A percentile compares a stretch with the other conserved stretches of the same genome.
Evolutionary conservation across 177 flowering plant genomes (phyloP).

Genomic region (Vitis hybrid): DNA sequence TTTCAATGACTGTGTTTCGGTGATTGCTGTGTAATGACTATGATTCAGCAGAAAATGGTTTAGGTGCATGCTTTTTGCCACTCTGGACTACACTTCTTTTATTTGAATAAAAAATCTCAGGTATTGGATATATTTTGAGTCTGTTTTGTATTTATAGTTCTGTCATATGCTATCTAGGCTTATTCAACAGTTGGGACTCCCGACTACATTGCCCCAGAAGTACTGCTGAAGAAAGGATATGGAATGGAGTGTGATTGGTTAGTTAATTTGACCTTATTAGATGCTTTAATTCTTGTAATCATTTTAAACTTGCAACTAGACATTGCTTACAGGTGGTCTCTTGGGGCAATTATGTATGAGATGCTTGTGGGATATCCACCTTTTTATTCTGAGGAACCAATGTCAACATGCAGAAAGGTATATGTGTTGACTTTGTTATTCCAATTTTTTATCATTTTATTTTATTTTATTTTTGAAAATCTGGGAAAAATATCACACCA

Average conservation of each 20-base stretch:
- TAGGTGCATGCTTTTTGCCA: no score
- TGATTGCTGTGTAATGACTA: no score
- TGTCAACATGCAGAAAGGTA: constrained; percentile 76
- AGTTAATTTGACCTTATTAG: constrained; percentile 12
- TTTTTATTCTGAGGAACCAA: constrained; percentile 69
- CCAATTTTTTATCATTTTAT: background rate
- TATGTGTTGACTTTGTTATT: background rate
- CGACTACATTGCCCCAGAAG: constrained; percentile 72
- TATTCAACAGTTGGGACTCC: constrained; percentile 76
- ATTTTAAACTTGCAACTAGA: background rate
- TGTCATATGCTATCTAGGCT: constrained; percentile 35
- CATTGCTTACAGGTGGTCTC: constrained; percentile 59
- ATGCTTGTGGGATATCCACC: constrained; percentile 77
- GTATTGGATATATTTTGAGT: background rate
- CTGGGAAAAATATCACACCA: background rate
- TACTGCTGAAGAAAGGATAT: constrained; percentile 63
- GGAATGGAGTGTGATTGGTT: constrained; percentile 79
- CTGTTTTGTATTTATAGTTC: background rate
- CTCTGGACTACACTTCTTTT: no score
- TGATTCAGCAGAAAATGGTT: no score
- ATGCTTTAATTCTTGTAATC: background rate
- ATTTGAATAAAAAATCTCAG: no score
- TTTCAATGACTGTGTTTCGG: no score
- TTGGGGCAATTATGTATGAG: constrained; percentile 71
- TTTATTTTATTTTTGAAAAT: background rate